Percentiles rank a stretch among this genome's conserved stretches.
phyloP scores from a whole-genome alignment of 2,329 filamentous ascomycete genomes.

The Aureobasidium sp. region DNA sequence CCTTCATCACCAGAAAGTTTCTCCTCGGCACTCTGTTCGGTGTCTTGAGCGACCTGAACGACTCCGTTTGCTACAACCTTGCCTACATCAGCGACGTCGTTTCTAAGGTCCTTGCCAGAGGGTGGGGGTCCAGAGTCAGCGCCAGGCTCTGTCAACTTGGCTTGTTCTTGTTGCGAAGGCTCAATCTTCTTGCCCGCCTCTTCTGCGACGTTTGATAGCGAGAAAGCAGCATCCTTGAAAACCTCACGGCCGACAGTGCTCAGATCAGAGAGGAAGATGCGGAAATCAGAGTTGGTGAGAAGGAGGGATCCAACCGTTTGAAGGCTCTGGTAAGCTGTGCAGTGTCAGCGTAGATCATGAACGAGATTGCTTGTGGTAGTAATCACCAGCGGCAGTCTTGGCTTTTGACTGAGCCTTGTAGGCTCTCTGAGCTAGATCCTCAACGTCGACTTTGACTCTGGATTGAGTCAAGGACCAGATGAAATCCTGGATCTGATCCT shows the following conservation, averaged over 20 bases:
- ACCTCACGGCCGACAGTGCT: slow-evolving; percentile 73
- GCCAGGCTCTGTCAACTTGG: slow-evolving; percentile 44
- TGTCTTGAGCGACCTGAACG: slow-evolving; percentile 45
- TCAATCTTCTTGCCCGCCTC: slow-evolving; percentile 66
- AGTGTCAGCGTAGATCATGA: slow-evolving; percentile 18
- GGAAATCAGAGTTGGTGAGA: slow-evolving; percentile 83
- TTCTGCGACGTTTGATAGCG: slow-evolving; percentile 66
- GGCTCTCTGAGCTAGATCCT: slow-evolving; percentile 54
- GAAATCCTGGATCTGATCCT: slow-evolving; percentile 85
- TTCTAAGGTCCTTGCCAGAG: slow-evolving; percentile 53
- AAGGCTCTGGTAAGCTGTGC: slow-evolving; percentile 66
- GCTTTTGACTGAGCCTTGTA: slow-evolving; percentile 57
- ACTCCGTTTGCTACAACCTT: slow-evolving; percentile 39
- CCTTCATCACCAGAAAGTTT: slow-evolving; percentile 66
- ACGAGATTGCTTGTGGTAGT: not conserved
- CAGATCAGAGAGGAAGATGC: slow-evolving; percentile 74
- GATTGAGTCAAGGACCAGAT: slow-evolving; percentile 76
- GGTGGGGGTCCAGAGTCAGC: slow-evolving; percentile 46
- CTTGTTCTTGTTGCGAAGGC: slow-evolving; percentile 54
- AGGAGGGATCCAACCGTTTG: slow-evolving; percentile 78
- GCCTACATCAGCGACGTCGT: slow-evolving; percentile 36
- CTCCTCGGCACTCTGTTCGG: slow-evolving; percentile 62
- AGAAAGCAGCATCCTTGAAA: slow-evolving; percentile 76
- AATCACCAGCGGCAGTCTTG: slow-evolving; percentile 60
- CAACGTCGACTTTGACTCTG: slow-evolving; percentile 58